phyloP scores from a whole-genome alignment of 768 basidiomycete genomes.

The Cyclocybe cylindracea region DNA sequence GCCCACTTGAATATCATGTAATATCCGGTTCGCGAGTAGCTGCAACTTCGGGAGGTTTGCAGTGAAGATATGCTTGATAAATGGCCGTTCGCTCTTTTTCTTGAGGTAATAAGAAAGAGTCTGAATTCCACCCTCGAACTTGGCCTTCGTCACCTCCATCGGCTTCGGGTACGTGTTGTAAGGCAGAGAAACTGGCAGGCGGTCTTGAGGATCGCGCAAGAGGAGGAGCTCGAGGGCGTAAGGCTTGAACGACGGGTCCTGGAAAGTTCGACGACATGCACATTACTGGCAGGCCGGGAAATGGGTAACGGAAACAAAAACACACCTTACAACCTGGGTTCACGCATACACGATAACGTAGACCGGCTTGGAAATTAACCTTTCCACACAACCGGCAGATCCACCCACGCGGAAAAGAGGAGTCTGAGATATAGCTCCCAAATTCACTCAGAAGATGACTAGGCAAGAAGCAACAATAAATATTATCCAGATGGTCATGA shows the following conservation, averaged over 20 bases:
- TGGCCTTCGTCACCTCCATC: constrained; percentile 10
- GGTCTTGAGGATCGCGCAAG: constrained; percentile 37
- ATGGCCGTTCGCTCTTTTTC: constrained; percentile 3
- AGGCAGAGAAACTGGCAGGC: constrained; percentile 30
- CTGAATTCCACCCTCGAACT: constrained; percentile 34
- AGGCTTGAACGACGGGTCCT: constrained; percentile 20
- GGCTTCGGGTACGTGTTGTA: constrained; percentile 26
- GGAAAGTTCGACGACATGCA: not conserved
- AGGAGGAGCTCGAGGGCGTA: constrained; percentile 27
- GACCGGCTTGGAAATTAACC: constrained; percentile 44
- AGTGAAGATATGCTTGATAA: constrained; percentile 47
- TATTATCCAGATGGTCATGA: constrained; percentile 18
- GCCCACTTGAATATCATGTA: constrained; percentile 39
- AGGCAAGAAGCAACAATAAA: constrained; percentile 30
- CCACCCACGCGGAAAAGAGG: constrained; percentile 48
- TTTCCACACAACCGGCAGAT: constrained; percentile 48
- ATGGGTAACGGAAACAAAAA: not conserved
- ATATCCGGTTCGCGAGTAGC: constrained; percentile 32
- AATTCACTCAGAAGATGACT: constrained; percentile 29
- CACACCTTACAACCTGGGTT: constrained; percentile 37
- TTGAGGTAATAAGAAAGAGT: constrained; percentile 31
- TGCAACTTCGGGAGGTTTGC: constrained; percentile 46
- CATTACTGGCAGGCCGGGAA: no score
- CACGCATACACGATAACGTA: constrained; percentile 49
- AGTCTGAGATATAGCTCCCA: constrained; percentile 26